Evolutionary conservation across 1,284 basidiomycete species (phyloP).

Genomic region (Pseudozyma thailandica): DNA sequence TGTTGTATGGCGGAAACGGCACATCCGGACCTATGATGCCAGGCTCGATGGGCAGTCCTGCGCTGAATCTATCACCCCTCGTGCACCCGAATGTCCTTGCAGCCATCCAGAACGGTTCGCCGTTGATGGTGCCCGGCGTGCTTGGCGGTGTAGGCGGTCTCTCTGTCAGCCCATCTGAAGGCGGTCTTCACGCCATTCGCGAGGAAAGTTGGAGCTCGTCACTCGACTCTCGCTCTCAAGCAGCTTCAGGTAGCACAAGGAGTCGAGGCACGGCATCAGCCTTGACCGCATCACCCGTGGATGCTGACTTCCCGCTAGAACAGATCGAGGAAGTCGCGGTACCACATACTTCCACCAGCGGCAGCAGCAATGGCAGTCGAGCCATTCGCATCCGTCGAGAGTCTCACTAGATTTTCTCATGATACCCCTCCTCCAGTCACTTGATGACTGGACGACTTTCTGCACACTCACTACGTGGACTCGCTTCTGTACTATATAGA

Average conservation of each 20-base stretch:
- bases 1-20: conserved; percentile 5
- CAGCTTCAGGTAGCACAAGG: conserved; percentile 20
- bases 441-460: too few relatives aligned
- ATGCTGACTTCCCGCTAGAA: conserved; percentile 23
- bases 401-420: background rate
- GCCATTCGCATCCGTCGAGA: background rate
- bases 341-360: conserved; percentile 6
- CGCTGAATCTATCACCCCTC: conserved; percentile 20
- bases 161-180: conserved; percentile 40
- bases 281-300: conserved; percentile 23
- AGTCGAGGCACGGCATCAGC: conserved; percentile 20
- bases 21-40: background rate
- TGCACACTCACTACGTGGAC: too few relatives aligned
- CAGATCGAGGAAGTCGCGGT: conserved; percentile 25
- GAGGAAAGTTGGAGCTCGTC: conserved; percentile 53
- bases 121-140: conserved; percentile 13
- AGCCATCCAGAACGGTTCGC: conserved; percentile 9
- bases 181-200: conserved; percentile 49
- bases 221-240: conserved; percentile 35
- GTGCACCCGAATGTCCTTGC: conserved; percentile 22
- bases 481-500: conserved; percentile 2
- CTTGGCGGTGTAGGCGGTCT: conserved; percentile 22
- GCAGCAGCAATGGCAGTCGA: conserved; percentile 3
- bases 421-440: background rate
- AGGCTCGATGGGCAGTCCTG: too few relatives aligned